Conservation (phyloP, 305 asterid species). For the Petunia hybrid region DNA sequence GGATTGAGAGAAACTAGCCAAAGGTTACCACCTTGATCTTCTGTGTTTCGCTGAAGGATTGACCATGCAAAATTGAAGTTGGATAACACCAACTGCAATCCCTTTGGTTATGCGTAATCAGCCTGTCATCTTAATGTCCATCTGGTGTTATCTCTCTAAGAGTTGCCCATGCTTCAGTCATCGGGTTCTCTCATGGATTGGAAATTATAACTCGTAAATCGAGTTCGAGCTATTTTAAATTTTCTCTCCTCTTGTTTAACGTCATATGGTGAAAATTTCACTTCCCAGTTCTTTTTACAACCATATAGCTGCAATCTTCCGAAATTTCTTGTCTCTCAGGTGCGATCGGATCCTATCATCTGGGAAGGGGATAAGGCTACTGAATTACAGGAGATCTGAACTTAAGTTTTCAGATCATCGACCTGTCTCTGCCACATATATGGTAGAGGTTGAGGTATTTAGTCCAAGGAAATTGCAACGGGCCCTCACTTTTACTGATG, state of each 20-base stretch:
- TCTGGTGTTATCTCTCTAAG: background rate
- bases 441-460: constrained; percentile 87
- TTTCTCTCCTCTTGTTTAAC: constrained; percentile 17
- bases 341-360: constrained; percentile 85
- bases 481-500: constrained; percentile 87
- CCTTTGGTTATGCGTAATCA: constrained; percentile 17
- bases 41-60: background rate
- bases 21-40: background rate
- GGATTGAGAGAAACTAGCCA: background rate
- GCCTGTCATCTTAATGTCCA: constrained; percentile 19
- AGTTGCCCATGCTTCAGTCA: background rate
- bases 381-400: constrained; percentile 75
- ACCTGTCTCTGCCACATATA: constrained; percentile 79
- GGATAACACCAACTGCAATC: constrained; percentile 8
- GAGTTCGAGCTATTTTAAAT: background rate
- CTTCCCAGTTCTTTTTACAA: background rate
- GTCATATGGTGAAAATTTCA: background rate
- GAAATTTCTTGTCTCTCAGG: constrained; percentile 51
- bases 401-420: constrained; percentile 85
- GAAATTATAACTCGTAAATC: background rate
- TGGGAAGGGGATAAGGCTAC: constrained; percentile 78
- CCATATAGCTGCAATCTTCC: background rate
- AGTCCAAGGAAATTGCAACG: constrained; percentile 79
- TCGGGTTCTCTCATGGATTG: constrained; percentile 22
- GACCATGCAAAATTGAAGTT: background rate